These are phyloP conservation scores for Trypanosomatidae sp. DNA, from an alignment of 208 protist species.

Conservation along the genomic window DNA sequence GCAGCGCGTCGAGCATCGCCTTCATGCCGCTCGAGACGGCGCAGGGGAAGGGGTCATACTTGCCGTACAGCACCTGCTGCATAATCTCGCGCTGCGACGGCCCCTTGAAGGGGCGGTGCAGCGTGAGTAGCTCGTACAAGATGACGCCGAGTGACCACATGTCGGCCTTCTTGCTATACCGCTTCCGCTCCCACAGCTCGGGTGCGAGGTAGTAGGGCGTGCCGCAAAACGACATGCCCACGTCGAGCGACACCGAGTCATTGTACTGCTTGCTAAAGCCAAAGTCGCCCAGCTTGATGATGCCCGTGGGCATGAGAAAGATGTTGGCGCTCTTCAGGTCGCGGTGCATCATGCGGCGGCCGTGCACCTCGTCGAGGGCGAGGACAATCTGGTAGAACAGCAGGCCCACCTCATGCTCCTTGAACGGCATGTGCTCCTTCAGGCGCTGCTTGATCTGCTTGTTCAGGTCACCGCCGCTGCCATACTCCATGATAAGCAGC, in stretches of 20 bases:
- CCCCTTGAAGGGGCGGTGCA: slow-evolving; percentile 81
- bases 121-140: slow-evolving; percentile 75
- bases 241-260: slow-evolving; percentile 64
- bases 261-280: slow-evolving; percentile 76
- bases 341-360: slow-evolving; percentile 77
- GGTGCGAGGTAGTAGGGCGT: slow-evolving; percentile 92
- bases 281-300: slow-evolving; percentile 88
- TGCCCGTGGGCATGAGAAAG: slow-evolving; percentile 71
- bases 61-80: slow-evolving; percentile 64
- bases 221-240: slow-evolving; percentile 73
- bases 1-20: slow-evolving; percentile 44
- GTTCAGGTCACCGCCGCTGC: slow-evolving; percentile 76
- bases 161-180: slow-evolving; percentile 91
- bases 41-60: slow-evolving; percentile 69
- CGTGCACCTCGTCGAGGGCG: slow-evolving; percentile 80
- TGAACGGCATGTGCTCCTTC: slow-evolving; percentile 54
- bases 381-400: slow-evolving; percentile 81
- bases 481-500: slow-evolving; percentile 85
- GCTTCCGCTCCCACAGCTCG: slow-evolving; percentile 85
- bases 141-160: slow-evolving; percentile 88
- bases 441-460: slow-evolving; percentile 77
- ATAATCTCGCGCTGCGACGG: slow-evolving; percentile 73
- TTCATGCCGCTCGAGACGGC: slow-evolving; percentile 53
- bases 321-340: slow-evolving; percentile 88
- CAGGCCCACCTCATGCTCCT: slow-evolving; percentile 74